Conservation (phyloP, 805 yeast genomes). For the Kodamaea laetipori region DNA sequence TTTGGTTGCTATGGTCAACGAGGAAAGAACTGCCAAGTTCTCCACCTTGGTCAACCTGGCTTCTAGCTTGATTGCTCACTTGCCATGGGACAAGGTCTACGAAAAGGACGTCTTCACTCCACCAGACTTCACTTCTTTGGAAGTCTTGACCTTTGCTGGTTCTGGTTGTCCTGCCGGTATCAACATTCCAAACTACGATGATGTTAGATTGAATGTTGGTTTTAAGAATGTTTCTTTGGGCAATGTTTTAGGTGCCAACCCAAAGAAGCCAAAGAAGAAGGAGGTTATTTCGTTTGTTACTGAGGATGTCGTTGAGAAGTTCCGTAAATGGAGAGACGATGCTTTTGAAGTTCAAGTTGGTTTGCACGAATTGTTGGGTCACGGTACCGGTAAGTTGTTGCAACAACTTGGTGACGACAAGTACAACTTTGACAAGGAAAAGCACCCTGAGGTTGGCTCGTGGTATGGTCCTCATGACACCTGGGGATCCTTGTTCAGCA, state of each 20-base stretch:
- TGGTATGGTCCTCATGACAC: conserved; percentile 82
- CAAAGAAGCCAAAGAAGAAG: conserved; percentile 63
- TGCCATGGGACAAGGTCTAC: conserved; percentile 77
- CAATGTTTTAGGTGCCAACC: conserved; percentile 71
- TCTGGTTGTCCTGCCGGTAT: conserved; percentile 93
- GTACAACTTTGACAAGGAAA: conserved; percentile 68
- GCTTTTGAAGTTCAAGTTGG: conserved; percentile 95
- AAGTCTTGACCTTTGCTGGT: conserved; percentile 86
- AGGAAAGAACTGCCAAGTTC: conserved; percentile 81
- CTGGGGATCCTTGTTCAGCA: conserved; percentile 86
- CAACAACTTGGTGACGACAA: conserved; percentile 55
- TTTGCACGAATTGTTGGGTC: conserved; percentile 87
- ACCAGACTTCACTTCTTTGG: conserved; percentile 90
- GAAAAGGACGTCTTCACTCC: conserved; percentile 88
- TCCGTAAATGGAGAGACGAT: conserved; percentile 71
- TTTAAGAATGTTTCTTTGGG: conserved; percentile 90
- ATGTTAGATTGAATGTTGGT: conserved; percentile 78
- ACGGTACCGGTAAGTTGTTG: conserved; percentile 84
- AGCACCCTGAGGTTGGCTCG: conserved; percentile 70
- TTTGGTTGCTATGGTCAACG: conserved; percentile 84
- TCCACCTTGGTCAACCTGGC: conserved; percentile 70
- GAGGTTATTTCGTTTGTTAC: conserved; percentile 68
- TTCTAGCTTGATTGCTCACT: conserved; percentile 56
- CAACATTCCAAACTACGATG: conserved; percentile 91
- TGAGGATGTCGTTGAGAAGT: conserved; percentile 54